These are phyloP conservation scores for Paramecium tetraurelia DNA, from an alignment of 73 alveolate genomes.

Conservation along the genomic window DNA sequence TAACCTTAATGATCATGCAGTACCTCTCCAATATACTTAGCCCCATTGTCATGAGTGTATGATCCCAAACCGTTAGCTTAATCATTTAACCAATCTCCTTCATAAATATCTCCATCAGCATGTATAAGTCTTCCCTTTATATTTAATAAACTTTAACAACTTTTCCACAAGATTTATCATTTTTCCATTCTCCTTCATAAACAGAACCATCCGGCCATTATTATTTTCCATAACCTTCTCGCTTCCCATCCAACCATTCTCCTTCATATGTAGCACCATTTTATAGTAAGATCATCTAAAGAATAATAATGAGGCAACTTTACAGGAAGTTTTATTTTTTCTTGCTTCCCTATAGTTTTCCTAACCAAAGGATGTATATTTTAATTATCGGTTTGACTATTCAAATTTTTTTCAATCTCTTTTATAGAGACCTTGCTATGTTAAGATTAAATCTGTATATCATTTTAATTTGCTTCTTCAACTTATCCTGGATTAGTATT, in stretches of 20 bases:
- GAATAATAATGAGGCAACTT: not conserved
- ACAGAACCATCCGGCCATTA: slow-evolving; percentile 73
- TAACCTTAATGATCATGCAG: not conserved
- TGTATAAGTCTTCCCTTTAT: slow-evolving; percentile 67
- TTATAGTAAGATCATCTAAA: not conserved
- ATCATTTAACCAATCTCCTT: slow-evolving; percentile 84
- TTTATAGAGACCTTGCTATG: not conserved
- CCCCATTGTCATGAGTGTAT: slow-evolving; percentile 84
- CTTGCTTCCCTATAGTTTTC: not conserved
- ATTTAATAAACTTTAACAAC: slow-evolving; percentile 29
- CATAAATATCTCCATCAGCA: slow-evolving; percentile 80
- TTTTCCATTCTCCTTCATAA: slow-evolving; percentile 83
- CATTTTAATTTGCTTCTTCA: not conserved
- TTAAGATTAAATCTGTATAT: not conserved
- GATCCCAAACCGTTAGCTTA: slow-evolving; percentile 82
- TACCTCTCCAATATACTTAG: slow-evolving; percentile 81
- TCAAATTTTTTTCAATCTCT: not conserved
- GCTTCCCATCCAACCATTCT: slow-evolving; percentile 63
- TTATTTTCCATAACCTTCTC: slow-evolving; percentile 64
- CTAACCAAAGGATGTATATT: not conserved
- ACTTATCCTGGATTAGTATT: not conserved
- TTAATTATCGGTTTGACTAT: not conserved
- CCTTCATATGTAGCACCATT: slow-evolving; percentile 71
- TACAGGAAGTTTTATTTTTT: slow-evolving; percentile 13
- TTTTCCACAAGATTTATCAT: slow-evolving; percentile 46